phyloP scores from a whole-genome alignment of 371 early-diverging fungal species.

The Apophysomyces ossiformis region DNA sequence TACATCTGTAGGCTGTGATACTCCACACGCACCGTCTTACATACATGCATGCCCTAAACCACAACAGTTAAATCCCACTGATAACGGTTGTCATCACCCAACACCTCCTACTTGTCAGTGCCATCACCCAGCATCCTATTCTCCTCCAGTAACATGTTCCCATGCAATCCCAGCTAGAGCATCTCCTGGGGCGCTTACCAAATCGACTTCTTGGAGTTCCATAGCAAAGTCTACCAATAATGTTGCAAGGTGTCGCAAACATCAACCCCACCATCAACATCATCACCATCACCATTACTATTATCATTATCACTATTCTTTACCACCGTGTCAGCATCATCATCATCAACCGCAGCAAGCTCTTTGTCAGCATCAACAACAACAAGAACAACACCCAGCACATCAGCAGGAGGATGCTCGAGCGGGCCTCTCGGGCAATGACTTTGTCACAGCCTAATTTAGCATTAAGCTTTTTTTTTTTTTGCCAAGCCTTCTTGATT shows the following conservation, averaged over 20 bases:
- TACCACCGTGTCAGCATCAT: background rate
- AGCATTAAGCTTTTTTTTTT: slow-evolving; percentile 7
- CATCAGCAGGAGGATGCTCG: slow-evolving; percentile 6
- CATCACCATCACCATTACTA: background rate
- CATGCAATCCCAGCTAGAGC: background rate
- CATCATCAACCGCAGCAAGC: background rate
- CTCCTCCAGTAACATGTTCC: background rate
- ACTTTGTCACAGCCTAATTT: slow-evolving; percentile 7
- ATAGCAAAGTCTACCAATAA: background rate
- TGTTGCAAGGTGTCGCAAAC: background rate
- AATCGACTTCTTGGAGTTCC: background rate
- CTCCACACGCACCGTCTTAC: background rate
- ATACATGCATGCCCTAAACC: slow-evolving; percentile 3
- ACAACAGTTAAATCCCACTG: background rate
- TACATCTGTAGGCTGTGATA: background rate
- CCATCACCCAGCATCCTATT: background rate
- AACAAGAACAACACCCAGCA: background rate
- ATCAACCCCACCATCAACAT: background rate
- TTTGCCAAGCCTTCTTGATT: slow-evolving; percentile 11
- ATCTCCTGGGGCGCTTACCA: background rate
- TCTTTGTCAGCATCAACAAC: background rate
- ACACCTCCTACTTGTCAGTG: background rate
- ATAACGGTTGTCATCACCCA: background rate
- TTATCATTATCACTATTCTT: background rate
- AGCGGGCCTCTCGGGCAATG: slow-evolving; percentile 5